A percentile compares a stretch with the other conserved stretches of the same genome.
These are phyloP conservation scores for Blastomyces gilchristii DNA, from an alignment of 2,329 filamentous ascomycete species.

Conservation along the genomic window DNA sequence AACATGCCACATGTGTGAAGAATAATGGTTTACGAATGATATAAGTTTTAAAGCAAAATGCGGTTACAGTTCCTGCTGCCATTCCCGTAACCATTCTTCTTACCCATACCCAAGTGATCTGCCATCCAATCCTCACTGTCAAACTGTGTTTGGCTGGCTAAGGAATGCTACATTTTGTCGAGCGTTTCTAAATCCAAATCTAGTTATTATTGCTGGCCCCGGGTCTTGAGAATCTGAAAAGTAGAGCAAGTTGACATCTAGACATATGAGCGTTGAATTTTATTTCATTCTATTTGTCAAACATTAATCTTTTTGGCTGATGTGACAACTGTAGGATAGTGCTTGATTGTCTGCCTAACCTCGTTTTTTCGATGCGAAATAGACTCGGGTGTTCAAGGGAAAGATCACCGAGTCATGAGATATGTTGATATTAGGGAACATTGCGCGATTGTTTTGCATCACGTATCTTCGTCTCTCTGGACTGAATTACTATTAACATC, in stretches of 20 bases:
- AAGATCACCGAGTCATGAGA: background rate
- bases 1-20: background rate
- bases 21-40: background rate
- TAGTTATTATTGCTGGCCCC: background rate
- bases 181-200: background rate
- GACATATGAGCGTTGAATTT: background rate
- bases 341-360: background rate
- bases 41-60: background rate
- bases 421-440: background rate
- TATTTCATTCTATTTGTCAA: background rate
- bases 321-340: background rate
- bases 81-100: background rate
- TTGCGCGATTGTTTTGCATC: background rate
- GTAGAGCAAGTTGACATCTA: background rate
- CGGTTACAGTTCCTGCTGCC: background rate
- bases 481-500: background rate
- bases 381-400: background rate
- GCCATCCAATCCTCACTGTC: background rate
- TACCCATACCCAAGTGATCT: background rate
- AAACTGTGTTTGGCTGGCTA: background rate
- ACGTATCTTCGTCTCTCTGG: too few species aligned
- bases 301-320: background rate
- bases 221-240: background rate
- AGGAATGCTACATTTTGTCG: background rate
- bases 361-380: background rate